Evolutionary conservation across 1,284 basidiomycete genomes (phyloP), one percentile per base, ranked within the genome.

Genomic region (Cryptococcus sp.): DNA sequence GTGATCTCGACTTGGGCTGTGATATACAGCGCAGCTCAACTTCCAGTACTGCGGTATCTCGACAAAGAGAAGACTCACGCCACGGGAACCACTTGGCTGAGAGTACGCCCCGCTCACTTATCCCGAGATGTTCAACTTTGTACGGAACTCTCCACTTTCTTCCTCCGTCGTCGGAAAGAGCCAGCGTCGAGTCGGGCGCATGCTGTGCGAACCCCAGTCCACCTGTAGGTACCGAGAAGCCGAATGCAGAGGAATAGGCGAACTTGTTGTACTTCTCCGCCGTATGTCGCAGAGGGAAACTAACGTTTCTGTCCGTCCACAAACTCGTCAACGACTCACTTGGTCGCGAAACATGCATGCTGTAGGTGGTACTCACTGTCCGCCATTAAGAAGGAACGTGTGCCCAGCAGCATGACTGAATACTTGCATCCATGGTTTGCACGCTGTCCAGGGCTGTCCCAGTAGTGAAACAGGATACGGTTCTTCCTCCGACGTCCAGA

Each of bases 161-260:
- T 11, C 68, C 64, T 13, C 59, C 65, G 51, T 76, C 69, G 64
- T 87, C 86, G 64, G 85, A 86, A 41, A 90, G 77, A 10, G 86
- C 87, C 44, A 89, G 80, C 31, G 85, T 84, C 57, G 81, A 86
- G 73, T 90, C 88, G 0, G 83, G 86, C 7, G 83, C 86, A 23
- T 85, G 81, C 70, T 89, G 87, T 62, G 88, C 85, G 50, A 89
- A 82, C 3, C 84, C 85, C 38, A 83, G 81, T 64, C 81, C 76
- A 6, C 87, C 87, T 0, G 84, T 84, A 8, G 87, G 86, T 3
- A 88, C 86, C 62, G 85, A 87, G 76, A 88, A 89, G 4, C 87
- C 88, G 66, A 89, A 89, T 3, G 86, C 84, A 39, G 85, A 83
- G 1, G 85, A 87, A 73, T 90, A 89, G 1, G 86, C 86, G 56